Evolutionary conservation across 805 yeast species (phyloP), one percentile per base, ranked within the genome.

Genomic region (Barnettozyma pratensis): DNA sequence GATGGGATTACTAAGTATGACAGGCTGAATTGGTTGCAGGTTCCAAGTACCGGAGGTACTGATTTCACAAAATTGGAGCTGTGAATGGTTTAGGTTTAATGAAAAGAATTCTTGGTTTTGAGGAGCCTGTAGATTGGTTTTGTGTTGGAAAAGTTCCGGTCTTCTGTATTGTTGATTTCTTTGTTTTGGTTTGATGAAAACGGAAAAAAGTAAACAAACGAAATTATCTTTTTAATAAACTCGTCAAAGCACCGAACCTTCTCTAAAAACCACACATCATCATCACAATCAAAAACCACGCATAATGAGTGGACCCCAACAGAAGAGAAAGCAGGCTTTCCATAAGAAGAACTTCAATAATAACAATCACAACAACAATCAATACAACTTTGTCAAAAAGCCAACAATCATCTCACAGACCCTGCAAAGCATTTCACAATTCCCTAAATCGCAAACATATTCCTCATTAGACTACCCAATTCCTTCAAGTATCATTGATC

Each of bases 21-120:
- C 60, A 66, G 68, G 26, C 63, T 71, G 58, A 86, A 86, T 61
- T 87, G 95, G 94, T 71, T 86, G 35, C 95, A 87, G 59, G 80
- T 85, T 5, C 94, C 94, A 2, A 77, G 83, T 0, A 58, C 76
- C 5, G 91, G 92, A 0, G 85, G 88, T 1, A 63, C 73, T 0
- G 67, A 81, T 12, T 85, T 85, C 52, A 75, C 81, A 11, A 78
- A 73, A 59, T 61, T 83, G 31, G 51, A 39, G 12, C 19, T 19
- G 19, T 3, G 19, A 19, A 19, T 19, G 19, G 19, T 19, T 19
- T 19, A 19, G 3, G 19, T 19, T 19, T 19, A 19, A 19, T 19
- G 19, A 19, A 2, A 19, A 19, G 19, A 19, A 19, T 19, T 2
- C 19, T 19, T 19, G 19, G 19, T 19, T 19, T 19, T 19, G 19